These are phyloP conservation scores for Aspergillus sp. DNA, from an alignment of 2,329 filamentous ascomycete species.

Conservation along the genomic window DNA sequence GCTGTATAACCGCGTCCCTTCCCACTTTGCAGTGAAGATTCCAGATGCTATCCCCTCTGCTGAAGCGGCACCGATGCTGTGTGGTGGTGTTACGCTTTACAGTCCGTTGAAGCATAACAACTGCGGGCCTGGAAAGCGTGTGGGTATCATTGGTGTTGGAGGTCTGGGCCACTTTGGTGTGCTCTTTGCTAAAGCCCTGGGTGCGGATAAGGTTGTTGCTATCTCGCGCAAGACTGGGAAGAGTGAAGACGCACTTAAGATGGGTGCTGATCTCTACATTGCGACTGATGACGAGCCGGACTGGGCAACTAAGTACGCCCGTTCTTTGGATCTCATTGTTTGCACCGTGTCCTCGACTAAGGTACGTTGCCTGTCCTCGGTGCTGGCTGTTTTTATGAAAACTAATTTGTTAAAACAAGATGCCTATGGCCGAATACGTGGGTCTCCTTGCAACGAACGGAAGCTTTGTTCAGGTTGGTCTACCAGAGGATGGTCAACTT, in stretches of 20 bases:
- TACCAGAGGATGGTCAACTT: constrained; percentile 59
- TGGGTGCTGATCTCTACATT: constrained; percentile 58
- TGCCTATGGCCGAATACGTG: constrained; percentile 65
- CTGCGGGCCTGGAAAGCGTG: constrained; percentile 68
- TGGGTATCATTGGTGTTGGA: constrained; percentile 72
- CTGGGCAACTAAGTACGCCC: constrained; percentile 52
- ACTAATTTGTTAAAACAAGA: constrained; percentile 30
- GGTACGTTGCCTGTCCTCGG: constrained; percentile 15
- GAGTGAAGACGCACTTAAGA: constrained; percentile 52
- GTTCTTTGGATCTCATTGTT: constrained; percentile 56
- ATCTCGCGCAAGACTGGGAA: constrained; percentile 56
- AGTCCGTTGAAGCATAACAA: constrained; percentile 67
- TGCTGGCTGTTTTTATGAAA: not conserved
- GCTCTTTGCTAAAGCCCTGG: constrained; percentile 69
- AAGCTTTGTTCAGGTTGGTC: constrained; percentile 64
- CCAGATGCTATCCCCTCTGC: constrained; percentile 51
- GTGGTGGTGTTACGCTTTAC: constrained; percentile 74
- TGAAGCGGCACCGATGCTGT: constrained; percentile 70
- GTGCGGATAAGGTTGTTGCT: constrained; percentile 62
- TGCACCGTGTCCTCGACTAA: constrained; percentile 57
- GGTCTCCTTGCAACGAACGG: constrained; percentile 59
- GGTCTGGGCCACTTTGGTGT: constrained; percentile 74
- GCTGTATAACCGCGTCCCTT: constrained; percentile 54
- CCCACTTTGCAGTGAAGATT: constrained; percentile 61
- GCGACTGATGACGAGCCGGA: constrained; percentile 56